Base-by-base conservation (phyloP, 345 rosid species). In the Lagerstroemia speciosa region DNA sequence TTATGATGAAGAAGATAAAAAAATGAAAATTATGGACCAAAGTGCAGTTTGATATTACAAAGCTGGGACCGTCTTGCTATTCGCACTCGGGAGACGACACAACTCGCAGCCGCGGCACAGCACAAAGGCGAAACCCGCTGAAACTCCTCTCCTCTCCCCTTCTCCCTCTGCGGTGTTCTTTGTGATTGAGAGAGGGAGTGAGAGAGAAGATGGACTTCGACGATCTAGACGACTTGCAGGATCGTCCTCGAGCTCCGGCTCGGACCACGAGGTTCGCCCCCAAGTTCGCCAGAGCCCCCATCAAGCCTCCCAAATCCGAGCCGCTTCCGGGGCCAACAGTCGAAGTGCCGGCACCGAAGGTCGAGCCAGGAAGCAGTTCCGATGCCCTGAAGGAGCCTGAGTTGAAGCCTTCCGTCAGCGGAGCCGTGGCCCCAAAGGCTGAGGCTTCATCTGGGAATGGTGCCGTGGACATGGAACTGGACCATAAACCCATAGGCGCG, bases 181-280 rank as follows among this genome's bases (percentile, higher is more conserved):
- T 7, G 14, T n/a, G 5, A 20, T 17, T 4, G 38, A n/a, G n/a
- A n/a, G n/a, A n/a, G 8, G 14, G 33, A 26, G 38, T n/a, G 3
- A 24, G 16, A 26, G 65, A 11, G 71, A 43, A 57, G 52, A 70
- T 89, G 98, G 93, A 89, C 73, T 70, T 87, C 26, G 97, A 87
- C 68, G 97, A 87, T 53, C 74, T 86, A 15, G 84, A 73, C 20
- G 83, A 70, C 43, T 65, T 15, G 76, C 76, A 57, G 9, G 22
- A 71, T 33, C 55, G 79, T 78, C 78, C 58, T 34, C 79, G 80
- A 69, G 84, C 55, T 32, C 76, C 84, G 57, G 19, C 80, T 3
- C 89, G 85, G 58, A 53, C 80, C 76, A 65, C 85, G 62, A 89
- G 73, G 77, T 89, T 86, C 71, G 83, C 84, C 61, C 91, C 97